Evolutionary conservation across 129 eudicot species (phyloP), one percentile per base, ranked within the genome.

Genomic region (Deinandra increscens): DNA sequence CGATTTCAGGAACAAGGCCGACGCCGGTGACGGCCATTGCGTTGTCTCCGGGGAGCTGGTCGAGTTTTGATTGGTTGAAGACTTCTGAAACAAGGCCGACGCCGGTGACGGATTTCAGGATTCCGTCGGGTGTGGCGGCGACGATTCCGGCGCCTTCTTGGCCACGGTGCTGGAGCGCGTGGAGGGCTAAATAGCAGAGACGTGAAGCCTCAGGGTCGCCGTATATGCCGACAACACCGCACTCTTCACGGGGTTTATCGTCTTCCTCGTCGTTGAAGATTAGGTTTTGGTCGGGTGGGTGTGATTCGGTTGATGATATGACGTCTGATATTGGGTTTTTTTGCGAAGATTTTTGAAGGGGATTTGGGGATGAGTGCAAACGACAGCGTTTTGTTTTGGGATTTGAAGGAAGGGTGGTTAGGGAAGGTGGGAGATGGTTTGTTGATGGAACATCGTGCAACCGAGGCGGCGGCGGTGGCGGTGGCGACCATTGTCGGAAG

Each of bases 91-190:
- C 98, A 5, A 93, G 83, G 0, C 98, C 98, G 26, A 93, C 95
- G 11, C 98, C 98, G 46, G 98, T 93, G 68, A 93, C 80, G n/a
- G 96, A 86, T 34, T 93, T 87, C 33, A 93, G 73, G 13, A 93
- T 80, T 43, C 83, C 83, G 13, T 88, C 85, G 67, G 80, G 29
- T 1, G 76, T 33, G 11, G 87, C 96, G 14, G 86, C 20, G 22
- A 93, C 98, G 11, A 93, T 93, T 1, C 98, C 98, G 19, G 98
- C 98, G 38, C 98, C 98, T 71, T 93, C 98, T 63, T 93, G 98
- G 26, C 98, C 98, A 7, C 96, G 95, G 79, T 93, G 98, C 36
- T 93, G 98, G 29, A 93, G 86, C 0, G 98, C 98, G 76, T 93
- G 98, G 12, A 93, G 86, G 1, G 98, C 86, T 0, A 93, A 69